Evolutionary conservation across 2,329 filamentous ascomycete genomes (phyloP), one percentile per base, ranked within the genome.

Genomic region (Aspergillus cejpii): DNA sequence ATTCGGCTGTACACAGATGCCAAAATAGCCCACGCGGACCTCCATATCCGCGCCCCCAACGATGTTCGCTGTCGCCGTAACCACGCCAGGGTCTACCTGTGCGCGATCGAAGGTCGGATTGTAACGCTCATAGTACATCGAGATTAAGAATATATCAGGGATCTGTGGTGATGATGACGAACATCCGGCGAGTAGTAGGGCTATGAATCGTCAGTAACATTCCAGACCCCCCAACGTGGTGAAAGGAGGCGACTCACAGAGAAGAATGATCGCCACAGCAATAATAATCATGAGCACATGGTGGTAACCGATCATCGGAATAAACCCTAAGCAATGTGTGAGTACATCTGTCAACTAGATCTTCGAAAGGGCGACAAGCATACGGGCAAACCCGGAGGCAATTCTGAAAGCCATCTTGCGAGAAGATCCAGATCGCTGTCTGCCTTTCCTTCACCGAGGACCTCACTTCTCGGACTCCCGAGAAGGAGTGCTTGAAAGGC

Each of bases 241-340:
- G n/a, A n/a, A n/a, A 29, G 36, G 8, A 10, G 14, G 11, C 8
- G 24, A 78, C 88, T 73, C 75, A 95, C 90, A 97, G 55, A 98
- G 77, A 64, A 98, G 75, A 68, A 98, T 94, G 62, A 98, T 95
- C 37, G 90, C 81, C 47, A 96, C 74, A 44, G 87, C 90, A 63
- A 98, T 95, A 55, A 98, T 74, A 59, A 98, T 88, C 92, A 98
- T 98, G 67, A 98, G 79, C 54, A 97, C 85, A 80, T 98, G 80
- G 63, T 84, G 80, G 80, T 81, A 83, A 50, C 80, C 80, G 53
- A 83, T 70, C 64, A 80, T 74, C 48, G 79, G 77, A 65, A 82
- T 70, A 59, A 81, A 70, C 59, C 77, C 75, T 78, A 39, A 6
- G 41, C 21, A 37, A 11, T 5, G 27, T 23, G 36, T 11, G 39